These are phyloP conservation scores for Tuber borchii DNA, from an alignment of 495 filamentous ascomycete species.

Conservation along the genomic window DNA sequence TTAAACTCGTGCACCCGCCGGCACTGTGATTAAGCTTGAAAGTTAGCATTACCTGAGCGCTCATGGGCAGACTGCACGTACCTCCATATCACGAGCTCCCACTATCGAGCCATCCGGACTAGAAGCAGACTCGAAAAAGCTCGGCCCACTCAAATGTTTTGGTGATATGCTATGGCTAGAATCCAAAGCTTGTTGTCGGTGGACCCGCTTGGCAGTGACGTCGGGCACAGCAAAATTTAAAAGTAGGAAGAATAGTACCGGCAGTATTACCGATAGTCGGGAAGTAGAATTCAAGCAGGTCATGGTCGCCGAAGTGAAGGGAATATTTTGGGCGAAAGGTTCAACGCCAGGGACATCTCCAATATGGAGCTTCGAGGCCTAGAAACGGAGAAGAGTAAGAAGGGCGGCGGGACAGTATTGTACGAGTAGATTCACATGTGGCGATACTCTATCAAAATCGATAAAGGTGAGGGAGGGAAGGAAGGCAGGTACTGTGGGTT, in stretches of 20 bases:
- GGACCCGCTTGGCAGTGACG: constrained; percentile 17
- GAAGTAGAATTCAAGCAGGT: not conserved
- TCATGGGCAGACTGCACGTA: constrained; percentile 9
- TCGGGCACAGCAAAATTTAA: constrained; percentile 2
- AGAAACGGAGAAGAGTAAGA: not conserved
- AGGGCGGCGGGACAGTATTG: constrained; percentile 1
- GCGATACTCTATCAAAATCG: not conserved
- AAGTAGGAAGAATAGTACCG: constrained; percentile 19
- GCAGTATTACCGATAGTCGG: constrained; percentile 11
- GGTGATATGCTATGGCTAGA: not conserved
- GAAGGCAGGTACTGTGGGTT: not conserved
- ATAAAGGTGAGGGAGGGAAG: not conserved
- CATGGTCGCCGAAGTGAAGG: constrained; percentile 2
- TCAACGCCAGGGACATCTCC: constrained; percentile 14
- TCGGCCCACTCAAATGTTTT: constrained; percentile 8
- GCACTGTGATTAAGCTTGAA: constrained; percentile 51
- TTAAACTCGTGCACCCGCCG: constrained; percentile 66
- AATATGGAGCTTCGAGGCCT: not conserved
- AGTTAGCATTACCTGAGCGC: not conserved
- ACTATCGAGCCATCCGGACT: not conserved
- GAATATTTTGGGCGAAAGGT: not conserved
- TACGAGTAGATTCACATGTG: not conserved
- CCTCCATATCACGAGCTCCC: constrained; percentile 24
- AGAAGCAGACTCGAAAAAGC: not conserved
- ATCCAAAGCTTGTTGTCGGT: constrained; percentile 5